Evolutionary conservation across 495 filamentous ascomycete species (phyloP), one percentile per base, ranked within the genome.

Genomic region (Cercophora scortea): DNA sequence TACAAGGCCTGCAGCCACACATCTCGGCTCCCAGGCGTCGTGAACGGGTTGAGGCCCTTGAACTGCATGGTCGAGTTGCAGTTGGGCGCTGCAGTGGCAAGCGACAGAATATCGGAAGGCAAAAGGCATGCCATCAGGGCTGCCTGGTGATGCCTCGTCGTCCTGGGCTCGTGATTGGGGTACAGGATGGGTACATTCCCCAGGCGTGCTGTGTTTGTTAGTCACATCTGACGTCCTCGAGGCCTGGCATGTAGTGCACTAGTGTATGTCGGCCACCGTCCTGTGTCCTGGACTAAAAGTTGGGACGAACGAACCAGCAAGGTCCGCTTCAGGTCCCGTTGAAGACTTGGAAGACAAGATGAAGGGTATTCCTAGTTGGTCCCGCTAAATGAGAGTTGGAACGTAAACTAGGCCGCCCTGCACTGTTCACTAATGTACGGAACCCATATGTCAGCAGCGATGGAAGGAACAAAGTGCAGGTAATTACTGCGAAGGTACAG

Each of bases 141-240:
- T 43, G 41, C 41, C 17, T 43, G 41, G 15, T 16, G 41, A 43
- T 16, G 17, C n/a, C 41, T 43, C n/a, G 41, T n/a, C 8, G 10
- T 17, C n/a, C 15, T 16, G 10, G 10, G 8, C 15, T 43, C 41
- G 41, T 43, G 17, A 43, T 25, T 25, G 25, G 5, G 8, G 17
- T 6, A 13, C 8, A n/a, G 41, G 12, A 13, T 43, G 17, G 12
- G 15, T 17, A 43, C 41, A 17, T 17, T 2, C 34, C 34, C 13
- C 36, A 13, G 15, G 10, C 41, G 8, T 43, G 8, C 41, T 13
- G 4, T 15, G 8, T 17, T 8, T 42, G 36, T 50, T 50, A 52
- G 50, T 52, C 50, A 47, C 42, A 52, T 33, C 33, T 46, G 42
- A 41, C 43, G 36, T 42, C 38, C 13, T 50, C 12, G 18, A 34